Evolutionary conservation across 139 green algal species (phyloP).

Genomic region (Chlamydomonas urium): DNA sequence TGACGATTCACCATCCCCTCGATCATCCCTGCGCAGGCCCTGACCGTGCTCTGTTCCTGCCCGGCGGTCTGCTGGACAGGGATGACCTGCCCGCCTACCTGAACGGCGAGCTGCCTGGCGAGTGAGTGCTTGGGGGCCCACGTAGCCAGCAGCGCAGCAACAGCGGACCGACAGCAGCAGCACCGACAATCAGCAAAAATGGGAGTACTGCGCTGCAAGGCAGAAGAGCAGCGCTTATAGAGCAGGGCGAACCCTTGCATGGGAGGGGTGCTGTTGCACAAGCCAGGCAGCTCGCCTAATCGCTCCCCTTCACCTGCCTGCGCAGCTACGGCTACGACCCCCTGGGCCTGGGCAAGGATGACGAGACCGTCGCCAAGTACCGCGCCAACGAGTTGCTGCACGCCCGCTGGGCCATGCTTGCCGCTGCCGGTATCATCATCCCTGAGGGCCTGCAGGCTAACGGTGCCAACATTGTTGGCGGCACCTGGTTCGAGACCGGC

Average conservation of each 20-base stretch:
- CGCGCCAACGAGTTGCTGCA: conserved; percentile 89
- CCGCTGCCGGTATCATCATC: conserved; percentile 91
- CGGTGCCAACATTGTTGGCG: conserved; percentile 79
- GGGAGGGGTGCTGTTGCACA: not conserved
- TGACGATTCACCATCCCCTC: too few species aligned
- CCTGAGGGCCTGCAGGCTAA: conserved; percentile 91
- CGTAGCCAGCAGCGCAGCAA: too few species aligned
- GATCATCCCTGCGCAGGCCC: conserved; percentile 50
- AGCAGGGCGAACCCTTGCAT: not conserved
- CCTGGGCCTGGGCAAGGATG: conserved; percentile 86
- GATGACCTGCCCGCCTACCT: conserved; percentile 81
- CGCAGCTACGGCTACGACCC: conserved; percentile 91
- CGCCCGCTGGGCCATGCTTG: conserved; percentile 96
- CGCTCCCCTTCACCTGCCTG: not conserved
- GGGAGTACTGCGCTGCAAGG: too few species aligned
- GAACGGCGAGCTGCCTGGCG: conserved; percentile 81
- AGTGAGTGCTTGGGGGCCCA: too few species aligned
- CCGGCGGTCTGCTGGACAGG: conserved; percentile 75
- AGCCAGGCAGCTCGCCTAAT: not conserved
- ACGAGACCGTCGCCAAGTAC: conserved; percentile 83
- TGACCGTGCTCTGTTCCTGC: conserved; percentile 79
- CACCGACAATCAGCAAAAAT: too few species aligned
- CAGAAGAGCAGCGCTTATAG: not conserved
- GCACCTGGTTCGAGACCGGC: conserved; percentile 91
- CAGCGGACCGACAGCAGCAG: too few species aligned